Percentiles rank a stretch among this genome's conserved stretches.
Evolutionary conservation across 23 red algal species (phyloP).

Genomic region (Gracilaria domingensis): DNA sequence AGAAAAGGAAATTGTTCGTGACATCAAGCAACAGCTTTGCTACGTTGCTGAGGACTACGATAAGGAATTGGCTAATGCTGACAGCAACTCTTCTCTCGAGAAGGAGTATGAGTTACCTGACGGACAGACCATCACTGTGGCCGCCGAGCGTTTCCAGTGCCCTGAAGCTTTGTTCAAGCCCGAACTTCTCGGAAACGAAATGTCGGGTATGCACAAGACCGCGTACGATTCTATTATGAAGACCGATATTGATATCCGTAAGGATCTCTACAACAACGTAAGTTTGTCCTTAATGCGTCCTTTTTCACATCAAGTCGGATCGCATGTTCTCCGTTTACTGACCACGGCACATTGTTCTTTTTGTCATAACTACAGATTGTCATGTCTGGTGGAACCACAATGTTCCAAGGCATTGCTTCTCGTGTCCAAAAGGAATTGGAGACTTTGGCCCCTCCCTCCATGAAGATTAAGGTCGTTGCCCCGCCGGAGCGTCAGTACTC

Average conservation of each 20-base stretch:
- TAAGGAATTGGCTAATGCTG: constrained; percentile 84
- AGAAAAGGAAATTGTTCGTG: constrained; percentile 99
- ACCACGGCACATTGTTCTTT: neutral
- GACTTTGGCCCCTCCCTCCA: constrained; percentile 83
- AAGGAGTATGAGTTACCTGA: constrained; percentile 99
- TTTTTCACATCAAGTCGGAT: neutral
- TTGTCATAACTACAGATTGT: constrained; percentile 48
- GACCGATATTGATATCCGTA: constrained; percentile 99
- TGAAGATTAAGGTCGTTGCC: constrained; percentile 98
- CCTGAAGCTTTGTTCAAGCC: constrained; percentile 99
- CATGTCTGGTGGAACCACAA: constrained; percentile 97
- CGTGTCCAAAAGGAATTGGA: constrained; percentile 96
- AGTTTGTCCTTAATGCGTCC: neutral
- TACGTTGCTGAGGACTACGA: constrained; percentile 99
- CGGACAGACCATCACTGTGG: constrained; percentile 97
- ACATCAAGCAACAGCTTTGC: constrained; percentile 99
- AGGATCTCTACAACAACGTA: constrained; percentile 98
- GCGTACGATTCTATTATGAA: constrained; percentile 98
- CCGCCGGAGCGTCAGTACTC: constrained; percentile 96
- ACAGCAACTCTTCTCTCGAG: constrained; percentile 81
- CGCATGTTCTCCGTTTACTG: neutral
- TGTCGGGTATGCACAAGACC: constrained; percentile 92
- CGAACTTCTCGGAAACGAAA: constrained; percentile 91
- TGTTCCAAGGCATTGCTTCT: constrained; percentile 95
- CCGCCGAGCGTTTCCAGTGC: constrained; percentile 96